Percentiles rank a stretch among this genome's conserved stretches.
Evolutionary conservation across 2,329 filamentous ascomycete species (phyloP).

Genomic region (Fusarium nisikadoi): DNA sequence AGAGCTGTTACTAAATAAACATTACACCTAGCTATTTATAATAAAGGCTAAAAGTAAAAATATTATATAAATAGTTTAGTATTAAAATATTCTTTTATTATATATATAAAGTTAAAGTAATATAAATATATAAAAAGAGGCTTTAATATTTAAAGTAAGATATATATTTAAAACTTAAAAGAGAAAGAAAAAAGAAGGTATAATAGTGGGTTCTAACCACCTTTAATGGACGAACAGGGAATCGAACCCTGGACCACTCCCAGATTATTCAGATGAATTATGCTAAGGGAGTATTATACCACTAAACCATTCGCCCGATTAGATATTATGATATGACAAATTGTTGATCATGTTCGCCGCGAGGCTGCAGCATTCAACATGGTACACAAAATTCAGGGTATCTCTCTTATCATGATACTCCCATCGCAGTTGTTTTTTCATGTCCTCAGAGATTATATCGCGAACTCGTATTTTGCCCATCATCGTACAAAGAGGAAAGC

Average conservation of each 20-base stretch:
- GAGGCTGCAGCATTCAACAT: neutral
- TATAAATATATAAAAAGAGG: neutral
- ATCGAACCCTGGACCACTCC: conserved; percentile 49
- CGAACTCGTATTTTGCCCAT: neutral
- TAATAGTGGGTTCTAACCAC: conserved; percentile 35
- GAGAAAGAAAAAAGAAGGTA: conserved; percentile 20
- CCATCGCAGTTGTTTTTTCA: neutral
- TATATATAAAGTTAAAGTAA: too few species aligned
- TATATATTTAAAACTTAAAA: too few species aligned
- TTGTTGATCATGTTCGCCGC: neutral
- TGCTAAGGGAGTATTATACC: conserved; percentile 49
- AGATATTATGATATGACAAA: neutral
- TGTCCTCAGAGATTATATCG: neutral
- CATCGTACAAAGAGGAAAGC: neutral
- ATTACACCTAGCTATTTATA: neutral
- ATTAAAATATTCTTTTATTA: neutral
- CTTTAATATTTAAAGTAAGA: neutral
- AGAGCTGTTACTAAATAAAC: too few species aligned
- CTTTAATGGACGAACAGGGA: conserved; percentile 45
- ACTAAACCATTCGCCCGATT: conserved; percentile 47
- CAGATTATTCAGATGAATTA: conserved; percentile 35
- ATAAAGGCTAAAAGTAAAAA: neutral
- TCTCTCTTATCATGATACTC: neutral
- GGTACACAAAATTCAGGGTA: neutral
- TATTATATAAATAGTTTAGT: neutral